phyloP scores from a whole-genome alignment of 2,329 filamentous ascomycete species.

The Byssochlamys sp. region DNA sequence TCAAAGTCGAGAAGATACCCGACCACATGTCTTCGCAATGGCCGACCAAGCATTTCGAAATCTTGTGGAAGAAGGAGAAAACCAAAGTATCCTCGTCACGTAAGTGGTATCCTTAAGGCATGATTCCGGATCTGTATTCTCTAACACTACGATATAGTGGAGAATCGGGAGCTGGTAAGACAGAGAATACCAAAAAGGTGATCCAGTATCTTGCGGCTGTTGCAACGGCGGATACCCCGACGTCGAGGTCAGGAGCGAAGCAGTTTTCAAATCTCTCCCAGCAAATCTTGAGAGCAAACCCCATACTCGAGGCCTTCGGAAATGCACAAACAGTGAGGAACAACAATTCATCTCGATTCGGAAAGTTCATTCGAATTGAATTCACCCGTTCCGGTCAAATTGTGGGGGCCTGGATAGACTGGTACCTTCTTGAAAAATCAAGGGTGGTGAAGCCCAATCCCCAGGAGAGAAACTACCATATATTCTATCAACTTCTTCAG shows the following conservation, averaged over 20 bases:
- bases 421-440: constrained; percentile 98
- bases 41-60: constrained; percentile 94
- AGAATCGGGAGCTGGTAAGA: constrained; percentile 96
- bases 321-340: constrained; percentile 97
- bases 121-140: neutral
- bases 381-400: constrained; percentile 83
- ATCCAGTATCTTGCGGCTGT: constrained; percentile 97
- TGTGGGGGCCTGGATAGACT: constrained; percentile 91
- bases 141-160: constrained; percentile 40
- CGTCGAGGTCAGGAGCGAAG: constrained; percentile 49
- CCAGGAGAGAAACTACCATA: constrained; percentile 88
- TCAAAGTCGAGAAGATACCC: constrained; percentile 79
- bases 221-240: constrained; percentile 67
- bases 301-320: constrained; percentile 93
- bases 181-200: constrained; percentile 98
- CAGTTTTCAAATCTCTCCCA: constrained; percentile 81
- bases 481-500: constrained; percentile 90
- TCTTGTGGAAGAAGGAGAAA: constrained; percentile 84
- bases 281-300: constrained; percentile 90
- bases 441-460: constrained; percentile 79
- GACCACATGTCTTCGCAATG: constrained; percentile 95
- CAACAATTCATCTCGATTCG: constrained; percentile 95
- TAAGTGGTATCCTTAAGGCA: constrained; percentile 24
- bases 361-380: constrained; percentile 96
- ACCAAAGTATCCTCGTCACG: constrained; percentile 96